These are phyloP conservation scores for Fusarium chaquense DNA, from an alignment of 2,329 filamentous ascomycete genomes.

Conservation along the genomic window DNA sequence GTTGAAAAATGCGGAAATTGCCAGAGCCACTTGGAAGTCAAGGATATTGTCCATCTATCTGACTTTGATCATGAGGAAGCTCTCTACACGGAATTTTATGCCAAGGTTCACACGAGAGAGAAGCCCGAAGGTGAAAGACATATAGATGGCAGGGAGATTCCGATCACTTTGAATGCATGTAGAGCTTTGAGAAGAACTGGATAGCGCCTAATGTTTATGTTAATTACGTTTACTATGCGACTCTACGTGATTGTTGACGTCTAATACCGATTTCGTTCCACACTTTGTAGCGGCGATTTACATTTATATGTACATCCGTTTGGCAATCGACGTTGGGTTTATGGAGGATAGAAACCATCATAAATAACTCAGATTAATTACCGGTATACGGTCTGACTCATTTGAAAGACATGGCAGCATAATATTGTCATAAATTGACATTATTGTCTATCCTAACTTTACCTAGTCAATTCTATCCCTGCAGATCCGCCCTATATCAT, in stretches of 20 bases:
- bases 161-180: not conserved
- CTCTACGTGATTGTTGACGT: too few species aligned
- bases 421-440: too few species aligned
- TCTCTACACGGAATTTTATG: not conserved
- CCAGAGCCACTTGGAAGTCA: not conserved
- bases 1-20: not conserved
- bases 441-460: too few species aligned
- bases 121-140: not conserved
- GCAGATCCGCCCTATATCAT: not conserved
- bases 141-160: rapidly evolving
- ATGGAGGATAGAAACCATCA: too few species aligned
- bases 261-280: too few species aligned
- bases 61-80: not conserved
- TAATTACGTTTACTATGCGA: too few species aligned
- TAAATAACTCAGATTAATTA: too few species aligned
- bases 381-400: too few species aligned
- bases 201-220: not conserved
- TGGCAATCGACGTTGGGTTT: too few species aligned
- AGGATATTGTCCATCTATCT: not conserved
- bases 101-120: not conserved
- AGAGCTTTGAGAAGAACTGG: not conserved
- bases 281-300: too few species aligned
- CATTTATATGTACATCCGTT: too few species aligned
- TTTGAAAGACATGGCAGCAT: too few species aligned
- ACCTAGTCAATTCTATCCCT: not conserved